phyloP scores from a whole-genome alignment of 2,329 filamentous ascomycete genomes.

The Dothistroma pini region DNA sequence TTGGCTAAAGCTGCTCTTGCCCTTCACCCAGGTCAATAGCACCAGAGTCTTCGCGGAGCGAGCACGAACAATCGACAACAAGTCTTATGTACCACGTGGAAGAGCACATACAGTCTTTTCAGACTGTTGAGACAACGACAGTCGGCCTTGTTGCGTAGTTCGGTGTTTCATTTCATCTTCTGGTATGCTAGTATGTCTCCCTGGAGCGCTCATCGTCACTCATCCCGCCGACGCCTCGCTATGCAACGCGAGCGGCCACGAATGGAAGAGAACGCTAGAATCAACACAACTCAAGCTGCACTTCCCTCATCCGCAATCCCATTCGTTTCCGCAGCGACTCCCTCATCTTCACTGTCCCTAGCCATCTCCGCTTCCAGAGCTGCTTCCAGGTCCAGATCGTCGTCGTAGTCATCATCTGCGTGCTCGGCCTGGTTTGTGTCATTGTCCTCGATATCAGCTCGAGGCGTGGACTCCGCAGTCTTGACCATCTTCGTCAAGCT shows the following conservation, averaged over 20 bases:
- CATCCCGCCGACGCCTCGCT: slow-evolving; percentile 8
- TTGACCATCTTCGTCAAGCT: slow-evolving; percentile 41
- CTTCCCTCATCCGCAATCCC: background rate
- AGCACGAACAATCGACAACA: too few species aligned
- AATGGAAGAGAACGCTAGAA: background rate
- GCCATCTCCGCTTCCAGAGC: slow-evolving; percentile 45
- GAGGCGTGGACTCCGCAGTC: slow-evolving; percentile 16
- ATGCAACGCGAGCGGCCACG: slow-evolving; percentile 6
- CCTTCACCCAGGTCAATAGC: too few species aligned
- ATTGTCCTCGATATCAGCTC: slow-evolving; percentile 38
- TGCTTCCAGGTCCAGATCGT: slow-evolving; percentile 55
- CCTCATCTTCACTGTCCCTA: slow-evolving; percentile 34
- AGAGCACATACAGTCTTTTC: too few species aligned
- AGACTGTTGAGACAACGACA: too few species aligned
- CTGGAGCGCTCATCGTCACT: background rate
- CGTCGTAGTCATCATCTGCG: slow-evolving; percentile 17
- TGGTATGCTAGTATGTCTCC: slow-evolving; percentile 6
- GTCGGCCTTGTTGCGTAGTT: background rate
- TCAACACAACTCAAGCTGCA: background rate
- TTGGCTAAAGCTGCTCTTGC: too few species aligned
- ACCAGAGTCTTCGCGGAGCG: too few species aligned
- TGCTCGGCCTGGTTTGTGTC: slow-evolving; percentile 30
- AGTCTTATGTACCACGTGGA: too few species aligned
- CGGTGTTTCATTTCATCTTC: slow-evolving; percentile 2
- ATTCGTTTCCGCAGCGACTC: slow-evolving; percentile 13